Percentiles rank a stretch among this genome's conserved stretches.
These are phyloP conservation scores for Globisporangium okanoganense DNA, from an alignment of 352 stramenopile genomes.

Conservation along the genomic window DNA sequence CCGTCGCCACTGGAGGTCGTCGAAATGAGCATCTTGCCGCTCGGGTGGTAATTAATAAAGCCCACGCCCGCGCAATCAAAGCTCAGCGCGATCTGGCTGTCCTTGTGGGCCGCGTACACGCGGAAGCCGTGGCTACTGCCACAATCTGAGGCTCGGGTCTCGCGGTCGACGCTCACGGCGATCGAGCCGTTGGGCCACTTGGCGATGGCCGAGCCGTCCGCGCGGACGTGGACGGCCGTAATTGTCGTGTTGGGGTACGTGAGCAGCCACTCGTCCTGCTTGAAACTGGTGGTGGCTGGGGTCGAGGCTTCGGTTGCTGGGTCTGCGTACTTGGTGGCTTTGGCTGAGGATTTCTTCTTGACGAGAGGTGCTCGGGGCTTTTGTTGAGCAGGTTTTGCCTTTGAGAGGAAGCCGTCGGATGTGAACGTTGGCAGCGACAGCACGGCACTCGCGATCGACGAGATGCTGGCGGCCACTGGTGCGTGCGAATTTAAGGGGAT, in stretches of 20 bases:
- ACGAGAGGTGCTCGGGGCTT: slow-evolving; percentile 12
- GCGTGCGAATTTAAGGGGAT: not conserved
- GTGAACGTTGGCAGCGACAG: slow-evolving; percentile 47
- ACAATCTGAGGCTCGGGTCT: slow-evolving; percentile 9
- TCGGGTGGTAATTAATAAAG: slow-evolving; percentile 79
- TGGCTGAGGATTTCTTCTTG: slow-evolving; percentile 5
- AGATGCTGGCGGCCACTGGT: slow-evolving; percentile 10
- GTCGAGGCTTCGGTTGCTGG: not conserved
- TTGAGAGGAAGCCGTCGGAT: slow-evolving; percentile 25
- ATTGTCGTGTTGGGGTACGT: slow-evolving; percentile 49
- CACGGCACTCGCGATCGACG: slow-evolving; percentile 47
- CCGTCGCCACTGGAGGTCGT: slow-evolving; percentile 63
- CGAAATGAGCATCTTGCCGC: slow-evolving; percentile 66
- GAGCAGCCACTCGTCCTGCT: slow-evolving; percentile 35
- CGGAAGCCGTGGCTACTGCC: slow-evolving; percentile 37
- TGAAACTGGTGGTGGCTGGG: slow-evolving; percentile 19
- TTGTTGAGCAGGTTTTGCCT: not conserved
- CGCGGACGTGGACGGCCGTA: slow-evolving; percentile 47
- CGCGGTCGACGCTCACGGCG: slow-evolving; percentile 63
- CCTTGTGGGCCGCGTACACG: slow-evolving; percentile 68
- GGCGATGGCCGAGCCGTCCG: slow-evolving; percentile 59
- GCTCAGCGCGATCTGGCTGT: slow-evolving; percentile 60
- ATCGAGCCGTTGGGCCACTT: slow-evolving; percentile 66
- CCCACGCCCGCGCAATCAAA: slow-evolving; percentile 62
- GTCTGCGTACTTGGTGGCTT: not conserved